Evolutionary conservation across 2,329 filamentous ascomycete genomes (phyloP), one percentile per base, ranked within the genome.

Genomic region (Leptographium lundbergii): DNA sequence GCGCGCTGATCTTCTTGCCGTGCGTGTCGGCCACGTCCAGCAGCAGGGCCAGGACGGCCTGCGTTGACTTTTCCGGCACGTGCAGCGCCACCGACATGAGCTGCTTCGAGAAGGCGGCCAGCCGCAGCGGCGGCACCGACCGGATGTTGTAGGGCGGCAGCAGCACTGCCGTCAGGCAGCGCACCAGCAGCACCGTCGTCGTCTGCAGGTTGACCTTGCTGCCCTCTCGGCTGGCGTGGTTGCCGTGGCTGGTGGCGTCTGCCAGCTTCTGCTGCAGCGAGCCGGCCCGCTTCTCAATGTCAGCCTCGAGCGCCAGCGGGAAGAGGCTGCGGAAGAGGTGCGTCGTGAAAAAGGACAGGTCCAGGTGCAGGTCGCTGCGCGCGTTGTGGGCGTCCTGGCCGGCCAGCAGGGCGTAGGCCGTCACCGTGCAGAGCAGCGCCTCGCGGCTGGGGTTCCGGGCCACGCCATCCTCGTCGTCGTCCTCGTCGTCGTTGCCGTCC

Each of bases 81-180:
- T 97, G 94, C 55, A 99, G 77, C 0, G 89, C 81, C 0, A 85
- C 77, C 0, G 87, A 87, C 77, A 94, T 85, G 36, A 99, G 82
- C 67, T 95, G 89, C 75, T 99, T 99, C 13, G 87, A 82, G 73
- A 97, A 99, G 13, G 91, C 89, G 14, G 90, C 92, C n/a, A 97
- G 79, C 19, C 91, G 85, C 24, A 91, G 73, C 0, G 91, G 91
- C 0, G 94, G 90, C 2, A 91, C 81, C 60, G 87, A 79, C 68
- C 88, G 81, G 66, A 89, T 77, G 71, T 87, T 81, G 73, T 86
- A 83, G 54, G 83, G 75, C 0, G 92, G 90, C 0, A 95, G 78
- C 24, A 99, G 83, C 36, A 91, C 82, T 2, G 87, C 86, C 6
- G 89, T 88, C 6, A 99, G 79, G 57, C 89, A 94, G 63, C 91